These are phyloP conservation scores for Suillus clintonianus DNA, from an alignment of 768 basidiomycete genomes.

Conservation along the genomic window DNA sequence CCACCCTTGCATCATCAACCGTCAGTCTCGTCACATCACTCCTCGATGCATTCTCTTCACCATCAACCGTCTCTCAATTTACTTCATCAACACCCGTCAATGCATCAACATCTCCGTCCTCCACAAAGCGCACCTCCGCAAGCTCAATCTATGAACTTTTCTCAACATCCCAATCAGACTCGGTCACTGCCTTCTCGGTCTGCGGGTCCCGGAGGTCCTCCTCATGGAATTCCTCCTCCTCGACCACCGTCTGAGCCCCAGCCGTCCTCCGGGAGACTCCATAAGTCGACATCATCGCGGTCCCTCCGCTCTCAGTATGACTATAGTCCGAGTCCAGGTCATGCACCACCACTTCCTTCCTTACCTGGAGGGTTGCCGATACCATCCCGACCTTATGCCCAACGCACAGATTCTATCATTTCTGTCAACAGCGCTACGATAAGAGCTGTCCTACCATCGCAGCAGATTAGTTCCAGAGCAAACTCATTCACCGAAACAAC, in stretches of 20 bases:
- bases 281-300: slow-evolving; percentile 58
- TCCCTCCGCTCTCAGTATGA: slow-evolving; percentile 60
- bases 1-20: slow-evolving; percentile 19
- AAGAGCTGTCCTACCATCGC: slow-evolving; percentile 65
- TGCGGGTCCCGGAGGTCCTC: slow-evolving; percentile 14
- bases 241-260: slow-evolving; percentile 52
- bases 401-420: slow-evolving; percentile 20
- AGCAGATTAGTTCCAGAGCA: slow-evolving; percentile 52
- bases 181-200: slow-evolving; percentile 13
- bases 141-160: slow-evolving; percentile 20
- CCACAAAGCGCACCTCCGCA: slow-evolving; percentile 16
- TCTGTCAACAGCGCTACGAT: slow-evolving; percentile 35
- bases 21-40: slow-evolving; percentile 27
- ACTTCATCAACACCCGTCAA: slow-evolving; percentile 12
- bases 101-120: slow-evolving; percentile 12
- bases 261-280: slow-evolving; percentile 29
- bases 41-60: slow-evolving; percentile 28
- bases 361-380: slow-evolving; percentile 35
- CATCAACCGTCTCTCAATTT: slow-evolving; percentile 21
- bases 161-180: slow-evolving; percentile 10
- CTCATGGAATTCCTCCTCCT: slow-evolving; percentile 25
- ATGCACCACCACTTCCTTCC: slow-evolving; percentile 40
- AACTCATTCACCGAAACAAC: slow-evolving; percentile 54
- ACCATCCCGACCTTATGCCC: slow-evolving; percentile 25
- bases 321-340: slow-evolving; percentile 30